Base-by-base conservation (phyloP, 768 basidiomycete genomes). In the Suillus brevipes region DNA sequence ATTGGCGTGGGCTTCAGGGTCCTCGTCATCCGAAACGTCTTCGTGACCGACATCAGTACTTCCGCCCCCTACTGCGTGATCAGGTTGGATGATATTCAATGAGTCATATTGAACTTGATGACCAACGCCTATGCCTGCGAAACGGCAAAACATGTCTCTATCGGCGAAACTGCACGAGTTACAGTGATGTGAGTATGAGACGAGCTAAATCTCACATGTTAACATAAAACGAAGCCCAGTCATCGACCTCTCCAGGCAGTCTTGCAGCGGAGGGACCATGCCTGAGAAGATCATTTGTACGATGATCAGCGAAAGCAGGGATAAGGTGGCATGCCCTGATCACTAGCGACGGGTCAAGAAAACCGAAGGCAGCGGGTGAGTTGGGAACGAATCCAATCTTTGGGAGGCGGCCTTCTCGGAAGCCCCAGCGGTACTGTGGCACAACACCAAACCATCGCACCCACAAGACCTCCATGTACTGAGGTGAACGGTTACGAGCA, bases 101-200 rank as follows among this genome's bases (percentile, higher is more conserved):
- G 28, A 53, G 18, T 53, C 28, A 4, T 53, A 53, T 31, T 53
- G 52, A 53, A 31, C 52, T 53, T 18, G 1, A 31, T 68, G 61
- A 9, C 67, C 61, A 4, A 68, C 10, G 0, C 64, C 61, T n/a
- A 67, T 62, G 3, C 60, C 60, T 31, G 61, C 38, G 14, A 59
- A 68, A 12, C 5, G 23, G 0, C 20, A 34, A 60, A 65, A 68
- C 64, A 69, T 65, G 20, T 69, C 67, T 14, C 43, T n/a, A 14
- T 68, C 45, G 2, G 60, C 50, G 2, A 66, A 69, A 7, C 68
- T 69, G 3, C 0, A 7, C 1, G 20, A 20, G 34, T 37, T 31
- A 13, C 4, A 23, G 12, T 58, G 18, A 23, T 34, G 2, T 47
- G 45, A 47, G 12, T 13, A 47, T 47, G 12, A 23, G 2, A 0